phyloP scores from a whole-genome alignment of 306 rosid species.

The Corylus heterophylla region DNA sequence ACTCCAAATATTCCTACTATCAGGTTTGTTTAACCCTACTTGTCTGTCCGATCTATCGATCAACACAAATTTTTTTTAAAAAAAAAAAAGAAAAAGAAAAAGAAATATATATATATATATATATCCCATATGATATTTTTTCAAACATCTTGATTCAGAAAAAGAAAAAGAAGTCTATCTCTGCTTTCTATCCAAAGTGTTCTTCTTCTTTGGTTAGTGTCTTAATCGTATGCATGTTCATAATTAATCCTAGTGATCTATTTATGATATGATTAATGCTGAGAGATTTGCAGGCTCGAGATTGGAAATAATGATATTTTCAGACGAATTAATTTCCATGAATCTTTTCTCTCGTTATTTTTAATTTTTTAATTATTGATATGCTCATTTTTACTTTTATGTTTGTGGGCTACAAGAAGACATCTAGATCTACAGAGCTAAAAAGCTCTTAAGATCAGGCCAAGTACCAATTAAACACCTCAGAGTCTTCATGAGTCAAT shows the following conservation, averaged over 20 bases:
- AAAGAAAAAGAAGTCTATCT: too few species aligned
- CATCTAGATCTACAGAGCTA: not conserved
- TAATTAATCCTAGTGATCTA: too few species aligned
- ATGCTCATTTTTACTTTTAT: not conserved
- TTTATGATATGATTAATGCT: too few species aligned
- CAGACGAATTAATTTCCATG: not conserved
- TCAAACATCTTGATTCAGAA: too few species aligned
- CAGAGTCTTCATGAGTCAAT: not conserved
- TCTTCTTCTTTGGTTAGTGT: not conserved
- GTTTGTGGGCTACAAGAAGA: not conserved
- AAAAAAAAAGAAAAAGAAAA: too few species aligned
- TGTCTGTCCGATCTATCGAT: not conserved
- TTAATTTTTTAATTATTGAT: not conserved
- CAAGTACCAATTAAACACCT: not conserved
- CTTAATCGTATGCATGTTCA: too few species aligned
- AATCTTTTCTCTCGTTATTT: not conserved
- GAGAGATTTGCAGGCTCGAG: too few species aligned
- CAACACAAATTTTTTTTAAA: too few species aligned
- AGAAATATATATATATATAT: not conserved
- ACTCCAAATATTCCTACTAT: conserved; percentile 42
- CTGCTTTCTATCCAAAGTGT: not conserved
- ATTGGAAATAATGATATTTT: not conserved
- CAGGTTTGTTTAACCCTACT: conserved; percentile 34
- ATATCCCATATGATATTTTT: too few species aligned
- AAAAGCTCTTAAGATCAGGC: not conserved